Percentiles rank a stretch among this genome's conserved stretches.
Conservation (phyloP, 306 rosid species). For the Calophaca sinica region DNA sequence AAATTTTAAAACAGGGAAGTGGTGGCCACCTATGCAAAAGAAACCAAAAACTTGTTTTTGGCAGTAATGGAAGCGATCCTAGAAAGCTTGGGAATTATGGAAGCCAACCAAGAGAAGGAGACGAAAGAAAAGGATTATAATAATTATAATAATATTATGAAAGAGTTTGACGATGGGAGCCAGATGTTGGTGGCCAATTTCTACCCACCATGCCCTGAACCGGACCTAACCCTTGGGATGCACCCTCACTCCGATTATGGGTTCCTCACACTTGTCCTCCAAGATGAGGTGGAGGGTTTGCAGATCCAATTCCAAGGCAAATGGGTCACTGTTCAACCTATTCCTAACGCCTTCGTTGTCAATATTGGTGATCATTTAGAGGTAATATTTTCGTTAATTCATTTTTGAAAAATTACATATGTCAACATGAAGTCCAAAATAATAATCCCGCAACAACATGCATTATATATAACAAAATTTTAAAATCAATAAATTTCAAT, state of each 20-base stretch:
- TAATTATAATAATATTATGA: constrained; percentile 30
- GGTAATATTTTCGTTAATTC: constrained; percentile 49
- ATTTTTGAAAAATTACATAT: not conserved
- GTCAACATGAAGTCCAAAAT: not conserved
- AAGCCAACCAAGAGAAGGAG: constrained; percentile 42
- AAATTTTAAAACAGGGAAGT: constrained; percentile 48
- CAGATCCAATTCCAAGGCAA: constrained; percentile 69
- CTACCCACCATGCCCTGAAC: constrained; percentile 91
- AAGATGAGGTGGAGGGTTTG: constrained; percentile 83
- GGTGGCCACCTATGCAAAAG: constrained; percentile 68
- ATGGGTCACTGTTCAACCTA: constrained; percentile 86
- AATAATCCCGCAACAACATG: not conserved
- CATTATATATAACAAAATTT: no score
- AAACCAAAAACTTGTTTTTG: constrained; percentile 65
- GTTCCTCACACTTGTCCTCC: constrained; percentile 88
- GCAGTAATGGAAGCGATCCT: constrained; percentile 67
- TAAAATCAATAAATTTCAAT: no score
- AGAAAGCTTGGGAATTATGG: constrained; percentile 72
- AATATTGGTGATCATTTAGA: constrained; percentile 95
- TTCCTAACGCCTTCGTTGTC: constrained; percentile 77
- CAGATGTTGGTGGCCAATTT: constrained; percentile 85
- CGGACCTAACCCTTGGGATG: constrained; percentile 87
- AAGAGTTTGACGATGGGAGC: constrained; percentile 76
- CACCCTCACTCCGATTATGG: constrained; percentile 98
- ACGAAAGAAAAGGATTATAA: constrained; percentile 35